Evolutionary conservation across 306 rosid species (phyloP), one percentile per base, ranked within the genome.

Genomic region (Prunus campanulata): DNA sequence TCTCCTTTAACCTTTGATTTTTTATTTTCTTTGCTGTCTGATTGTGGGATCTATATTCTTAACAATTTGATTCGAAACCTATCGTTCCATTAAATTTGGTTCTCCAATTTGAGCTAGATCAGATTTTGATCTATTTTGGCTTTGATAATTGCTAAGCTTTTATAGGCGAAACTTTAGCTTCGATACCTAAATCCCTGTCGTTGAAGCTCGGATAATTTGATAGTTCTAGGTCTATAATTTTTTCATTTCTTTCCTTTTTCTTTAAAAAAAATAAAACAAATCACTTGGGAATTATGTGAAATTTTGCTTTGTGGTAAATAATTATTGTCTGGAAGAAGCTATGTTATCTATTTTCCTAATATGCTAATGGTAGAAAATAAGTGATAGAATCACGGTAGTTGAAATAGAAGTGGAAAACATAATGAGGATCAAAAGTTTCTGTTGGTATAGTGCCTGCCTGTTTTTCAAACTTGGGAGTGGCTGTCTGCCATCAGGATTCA

Each of bases 41-140:
- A n/a, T 54, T 74, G 18, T 30, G 47, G 35, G 78, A 61, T 83
- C 54, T 50, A 14, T 50, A 3, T 48, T 56, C 52, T 57, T 11
- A 57, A 52, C 35, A 54, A 72, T 29, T 46, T 73, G 60, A 48
- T 78, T 60, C 20, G 18, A 0, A 24, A 72, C 0, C 16, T 6
- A 56, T 74, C 22, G n/a, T 59, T 8, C 13, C 52, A n/a, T 48
- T 52, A 20, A 69, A 75, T n/a, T 63, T 63, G 35, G 3, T 18
- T 25, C 11, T 8, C 22, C 9, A 54, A 30, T 16, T 50, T 44
- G 71, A 71, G 44, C 11, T 62, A 56, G 15, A 54, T 72, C 62
- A 55, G 48, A 25, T 72, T 2, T 29, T 52, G 47, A 46, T 70
- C 14, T 70, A 44, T n/a, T 66, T 66, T 27, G 49, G 27, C 57